Evolutionary conservation across 306 rosid genomes (phyloP).

Genomic region (Prunus persica): DNA sequence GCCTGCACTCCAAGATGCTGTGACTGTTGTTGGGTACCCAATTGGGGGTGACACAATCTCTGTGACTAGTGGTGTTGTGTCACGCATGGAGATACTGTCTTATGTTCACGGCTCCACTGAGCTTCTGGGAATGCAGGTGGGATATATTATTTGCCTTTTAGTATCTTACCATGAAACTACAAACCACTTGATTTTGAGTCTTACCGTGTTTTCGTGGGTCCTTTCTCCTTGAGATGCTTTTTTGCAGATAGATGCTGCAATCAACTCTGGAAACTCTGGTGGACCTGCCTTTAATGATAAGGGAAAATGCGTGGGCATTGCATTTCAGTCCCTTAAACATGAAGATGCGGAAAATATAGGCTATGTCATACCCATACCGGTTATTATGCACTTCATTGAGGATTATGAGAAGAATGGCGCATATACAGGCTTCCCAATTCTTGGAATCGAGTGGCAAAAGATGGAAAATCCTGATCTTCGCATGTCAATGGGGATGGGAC

Average conservation of each 20-base stretch:
- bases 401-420: conserved; percentile 75
- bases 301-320: conserved; percentile 80
- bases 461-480: conserved; percentile 85
- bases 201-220: conserved; percentile 10
- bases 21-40: conserved; percentile 80
- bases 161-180: not conserved
- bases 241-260: conserved; percentile 77
- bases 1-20: conserved; percentile 81
- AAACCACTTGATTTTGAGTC: not conserved
- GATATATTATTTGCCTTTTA: not conserved
- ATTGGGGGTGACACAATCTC: conserved; percentile 85
- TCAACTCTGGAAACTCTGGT: conserved; percentile 86
- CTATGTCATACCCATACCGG: conserved; percentile 78
- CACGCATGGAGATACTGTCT: conserved; percentile 77
- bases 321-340: conserved; percentile 82
- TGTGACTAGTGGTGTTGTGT: conserved; percentile 83
- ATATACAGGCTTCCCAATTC: conserved; percentile 81
- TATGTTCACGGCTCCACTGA: conserved; percentile 90
- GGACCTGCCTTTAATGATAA: conserved; percentile 78
- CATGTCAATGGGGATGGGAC: conserved; percentile 55
- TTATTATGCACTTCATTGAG: conserved; percentile 65
- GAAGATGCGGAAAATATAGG: conserved; percentile 80
- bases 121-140: conserved; percentile 84
- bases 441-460: conserved; percentile 83
- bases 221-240: conserved; percentile 4